phyloP scores from a whole-genome alignment of 257 asterid genomes.

The Capsicum baccatum region DNA sequence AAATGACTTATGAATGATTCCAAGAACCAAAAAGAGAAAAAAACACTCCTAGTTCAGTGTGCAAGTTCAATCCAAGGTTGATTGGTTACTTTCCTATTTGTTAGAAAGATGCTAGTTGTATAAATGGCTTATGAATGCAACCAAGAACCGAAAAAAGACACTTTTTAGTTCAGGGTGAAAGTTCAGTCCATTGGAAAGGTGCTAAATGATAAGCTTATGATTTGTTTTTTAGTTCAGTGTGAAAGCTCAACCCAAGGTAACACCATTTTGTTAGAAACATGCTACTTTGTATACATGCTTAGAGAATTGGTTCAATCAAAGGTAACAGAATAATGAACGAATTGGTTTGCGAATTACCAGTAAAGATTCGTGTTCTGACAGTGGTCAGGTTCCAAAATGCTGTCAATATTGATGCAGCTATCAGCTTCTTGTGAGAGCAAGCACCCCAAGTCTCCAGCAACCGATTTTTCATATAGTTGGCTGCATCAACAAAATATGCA shows the following conservation, averaged over 20 bases:
- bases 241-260: not conserved
- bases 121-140: slow-evolving; percentile 41
- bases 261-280: not conserved
- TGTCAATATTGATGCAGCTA: slow-evolving; percentile 65
- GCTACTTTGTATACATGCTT: not conserved
- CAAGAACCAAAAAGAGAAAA: not conserved
- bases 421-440: slow-evolving; percentile 83
- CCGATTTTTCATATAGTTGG: slow-evolving; percentile 47
- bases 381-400: slow-evolving; percentile 93
- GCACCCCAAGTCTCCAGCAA: slow-evolving; percentile 66
- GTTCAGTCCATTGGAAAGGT: no score
- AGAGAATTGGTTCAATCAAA: not conserved
- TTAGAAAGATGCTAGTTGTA: not conserved
- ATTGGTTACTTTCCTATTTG: not conserved
- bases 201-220: no score
- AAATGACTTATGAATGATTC: not conserved
- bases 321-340: not conserved
- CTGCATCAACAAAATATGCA: slow-evolving; percentile 42
- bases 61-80: not conserved
- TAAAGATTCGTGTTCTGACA: slow-evolving; percentile 71
- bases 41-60: not conserved
- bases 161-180: no score
- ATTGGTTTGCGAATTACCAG: slow-evolving; percentile 52
- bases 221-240: no score
- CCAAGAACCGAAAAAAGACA: no score